These are phyloP conservation scores for Phialophora macrospora DNA, from an alignment of 2,329 filamentous ascomycete genomes.

Conservation along the genomic window DNA sequence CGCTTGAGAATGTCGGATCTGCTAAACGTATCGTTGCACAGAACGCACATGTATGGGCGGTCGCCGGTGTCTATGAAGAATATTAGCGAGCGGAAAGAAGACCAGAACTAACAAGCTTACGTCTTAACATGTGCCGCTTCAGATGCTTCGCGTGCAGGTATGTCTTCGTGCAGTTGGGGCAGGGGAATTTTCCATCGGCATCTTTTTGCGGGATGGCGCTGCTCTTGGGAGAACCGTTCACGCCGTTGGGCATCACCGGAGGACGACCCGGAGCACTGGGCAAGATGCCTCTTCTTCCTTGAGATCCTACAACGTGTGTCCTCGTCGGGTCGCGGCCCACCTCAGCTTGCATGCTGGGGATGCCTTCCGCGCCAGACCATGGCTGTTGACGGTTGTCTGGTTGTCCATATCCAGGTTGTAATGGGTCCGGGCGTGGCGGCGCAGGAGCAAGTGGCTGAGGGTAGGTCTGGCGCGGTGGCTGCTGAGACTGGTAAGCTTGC, in stretches of 20 bases:
- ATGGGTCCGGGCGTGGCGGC: conserved; percentile 69
- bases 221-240: conserved; percentile 73
- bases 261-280: conserved; percentile 88
- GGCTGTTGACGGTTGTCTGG: conserved; percentile 55
- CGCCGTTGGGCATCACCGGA: conserved; percentile 67
- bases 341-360: conserved; percentile 48
- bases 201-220: conserved; percentile 91
- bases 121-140: conserved; percentile 92
- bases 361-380: conserved; percentile 48
- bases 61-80: conserved; percentile 81
- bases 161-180: conserved; percentile 96
- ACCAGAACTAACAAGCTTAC: conserved; percentile 62
- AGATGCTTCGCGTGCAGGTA: conserved; percentile 97
- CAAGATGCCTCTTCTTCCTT: conserved; percentile 87
- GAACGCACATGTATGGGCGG: conserved; percentile 95
- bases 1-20: conserved; percentile 98
- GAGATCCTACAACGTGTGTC: conserved; percentile 92
- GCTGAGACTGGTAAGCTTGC: conserved; percentile 54
- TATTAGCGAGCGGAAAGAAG: conserved; percentile 45
- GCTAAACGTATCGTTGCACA: conserved; percentile 97
- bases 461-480: conserved; percentile 69
- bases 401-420: conserved; percentile 64
- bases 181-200: conserved; percentile 96
- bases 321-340: conserved; percentile 51
- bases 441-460: conserved; percentile 78